Conservation (phyloP, 768 basidiomycete species). For the Rhizopogon salebrosus region DNA sequence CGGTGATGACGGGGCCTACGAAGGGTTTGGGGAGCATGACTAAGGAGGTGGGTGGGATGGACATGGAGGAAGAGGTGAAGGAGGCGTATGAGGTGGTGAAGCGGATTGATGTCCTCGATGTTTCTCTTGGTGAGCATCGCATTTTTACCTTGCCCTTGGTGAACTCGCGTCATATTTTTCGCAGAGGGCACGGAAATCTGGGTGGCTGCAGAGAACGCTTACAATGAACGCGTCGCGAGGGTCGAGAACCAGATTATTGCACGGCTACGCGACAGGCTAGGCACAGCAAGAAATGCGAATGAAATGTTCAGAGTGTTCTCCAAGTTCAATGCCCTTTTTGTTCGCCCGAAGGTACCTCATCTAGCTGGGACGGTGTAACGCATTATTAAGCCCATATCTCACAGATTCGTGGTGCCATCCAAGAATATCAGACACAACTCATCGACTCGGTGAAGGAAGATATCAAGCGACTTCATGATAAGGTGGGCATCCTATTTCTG, state of each 20-base stretch:
- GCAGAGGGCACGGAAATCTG: constrained; percentile 96
- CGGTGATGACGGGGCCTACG: constrained; percentile 94
- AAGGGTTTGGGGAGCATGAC: constrained; percentile 74
- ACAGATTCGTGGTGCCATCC: constrained; percentile 94
- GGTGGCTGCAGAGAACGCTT: constrained; percentile 95
- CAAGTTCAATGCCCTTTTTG: constrained; percentile 96
- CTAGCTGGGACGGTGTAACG: background rate
- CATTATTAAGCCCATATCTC: background rate
- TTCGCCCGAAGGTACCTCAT: constrained; percentile 78
- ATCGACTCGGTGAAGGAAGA: constrained; percentile 99
- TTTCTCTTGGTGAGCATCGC: constrained; percentile 69
- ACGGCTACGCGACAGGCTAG: constrained; percentile 82
- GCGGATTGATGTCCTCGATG: constrained; percentile 93
- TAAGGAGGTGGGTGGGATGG: constrained; percentile 81
- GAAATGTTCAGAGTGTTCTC: constrained; percentile 99
- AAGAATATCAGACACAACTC: constrained; percentile 97
- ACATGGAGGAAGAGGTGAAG: constrained; percentile 97
- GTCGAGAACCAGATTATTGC: constrained; percentile 99
- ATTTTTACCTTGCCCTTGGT: background rate
- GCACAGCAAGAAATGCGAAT: constrained; percentile 94
- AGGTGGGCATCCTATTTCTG: constrained; percentile 37
- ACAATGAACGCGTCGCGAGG: constrained; percentile 94
- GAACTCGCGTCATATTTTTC: constrained; percentile 1
- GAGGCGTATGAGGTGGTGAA: constrained; percentile 97
- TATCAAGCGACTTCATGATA: constrained; percentile 91